Percentiles rank a stretch among this genome's conserved stretches.
These are phyloP conservation scores for Pseudocercospora crystallina DNA, from an alignment of 2,329 filamentous ascomycete species.

Conservation along the genomic window DNA sequence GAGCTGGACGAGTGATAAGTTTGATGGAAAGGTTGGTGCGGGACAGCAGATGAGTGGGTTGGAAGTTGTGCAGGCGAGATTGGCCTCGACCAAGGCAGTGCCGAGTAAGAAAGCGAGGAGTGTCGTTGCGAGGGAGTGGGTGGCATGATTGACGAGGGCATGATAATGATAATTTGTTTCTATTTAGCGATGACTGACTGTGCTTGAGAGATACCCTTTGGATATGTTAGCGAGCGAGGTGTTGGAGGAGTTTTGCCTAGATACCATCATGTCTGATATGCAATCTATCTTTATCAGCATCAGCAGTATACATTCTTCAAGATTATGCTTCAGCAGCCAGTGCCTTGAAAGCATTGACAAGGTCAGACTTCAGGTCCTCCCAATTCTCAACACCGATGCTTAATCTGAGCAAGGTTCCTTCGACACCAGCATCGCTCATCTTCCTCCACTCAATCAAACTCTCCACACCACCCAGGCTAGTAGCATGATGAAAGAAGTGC, in stretches of 20 bases:
- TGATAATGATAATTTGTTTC: too few relatives aligned
- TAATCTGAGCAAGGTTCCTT: conserved; percentile 71
- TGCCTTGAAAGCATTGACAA: conserved; percentile 65
- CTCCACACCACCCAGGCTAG: conserved; percentile 89
- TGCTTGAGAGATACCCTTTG: too few relatives aligned
- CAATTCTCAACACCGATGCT: conserved; percentile 85
- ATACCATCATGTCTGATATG: too few relatives aligned
- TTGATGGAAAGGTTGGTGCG: neutral
- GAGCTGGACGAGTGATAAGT: conserved; percentile 39
- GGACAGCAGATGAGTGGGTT: neutral
- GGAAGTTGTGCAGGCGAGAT: conserved; percentile 4
- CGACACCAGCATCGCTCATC: conserved; percentile 76
- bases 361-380: conserved; percentile 78
- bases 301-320: neutral
- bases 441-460: conserved; percentile 94
- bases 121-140: too few relatives aligned
- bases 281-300: too few relatives aligned
- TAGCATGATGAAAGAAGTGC: conserved; percentile 87
- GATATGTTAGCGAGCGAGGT: too few relatives aligned
- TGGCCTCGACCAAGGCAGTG: too few relatives aligned
- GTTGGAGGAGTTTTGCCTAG: too few relatives aligned
- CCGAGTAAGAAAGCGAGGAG: too few relatives aligned
- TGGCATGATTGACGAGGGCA: too few relatives aligned
- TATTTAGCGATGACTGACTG: too few relatives aligned
- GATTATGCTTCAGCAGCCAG: conserved; percentile 38